Evolutionary conservation across 1,284 basidiomycete species (phyloP), one percentile per base, ranked within the genome.

Genomic region (Coniferiporia sulphurascens): DNA sequence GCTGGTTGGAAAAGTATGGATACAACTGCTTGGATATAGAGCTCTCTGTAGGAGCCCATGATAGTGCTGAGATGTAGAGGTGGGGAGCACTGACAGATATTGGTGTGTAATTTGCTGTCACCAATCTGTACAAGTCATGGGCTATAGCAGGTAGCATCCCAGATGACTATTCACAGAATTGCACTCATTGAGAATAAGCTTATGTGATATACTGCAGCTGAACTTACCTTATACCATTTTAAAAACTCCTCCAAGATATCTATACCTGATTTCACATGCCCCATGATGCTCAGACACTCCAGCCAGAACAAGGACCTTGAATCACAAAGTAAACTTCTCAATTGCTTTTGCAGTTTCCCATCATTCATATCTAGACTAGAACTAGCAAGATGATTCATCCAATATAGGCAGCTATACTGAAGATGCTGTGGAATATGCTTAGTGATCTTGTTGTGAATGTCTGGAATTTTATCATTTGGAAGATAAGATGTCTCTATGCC

Each of bases 401-500:
- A 71, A 56, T 62, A 65, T 3, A 62, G 56, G 54, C 66, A 69
- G 3, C 67, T 59, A 60, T 72, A 72, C 13, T 50, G 62, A 3
- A 72, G 61, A 7, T 54, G 17, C 50, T 58, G 17, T 12, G 68
- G 44, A 19, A 72, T 69, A 17, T 13, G 46, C 8, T 52, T 35
- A 17, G 59, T 35, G 34, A 70, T 52, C 21, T 58, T 55, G n/a
- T 52, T 36, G 1, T 51, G 21, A 17, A 70, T 60, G 36, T 68
- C 62, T 5, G 38, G 10, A 5, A 69, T 46, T 36, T 69, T 60
- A 32, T 32, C 22, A 50, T 72, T 71, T 9, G 34, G 45, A n/a
- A 64, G 17, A 58, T 68, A 64, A 1, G 71, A 73, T 17, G 68
- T 62, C 12, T 65, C 59, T 12, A 73, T 48, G 8, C 64, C 7